Evolutionary conservation across 352 stramenopile species (phyloP).

Genomic region (Globisporangium irregulare): DNA sequence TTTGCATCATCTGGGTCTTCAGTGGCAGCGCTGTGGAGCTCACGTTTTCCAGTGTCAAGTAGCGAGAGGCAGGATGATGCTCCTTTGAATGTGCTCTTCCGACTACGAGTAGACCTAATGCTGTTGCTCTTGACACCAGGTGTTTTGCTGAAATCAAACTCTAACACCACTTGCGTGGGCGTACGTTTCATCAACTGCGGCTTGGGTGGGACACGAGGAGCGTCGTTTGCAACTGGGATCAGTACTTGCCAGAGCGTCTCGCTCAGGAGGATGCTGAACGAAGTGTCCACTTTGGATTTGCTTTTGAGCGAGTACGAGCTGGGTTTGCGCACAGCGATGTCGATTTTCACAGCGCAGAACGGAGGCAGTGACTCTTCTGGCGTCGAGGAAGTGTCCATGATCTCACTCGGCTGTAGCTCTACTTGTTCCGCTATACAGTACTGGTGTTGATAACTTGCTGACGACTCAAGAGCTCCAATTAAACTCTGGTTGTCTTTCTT

Average conservation of each 20-base stretch:
- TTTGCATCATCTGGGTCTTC: neutral
- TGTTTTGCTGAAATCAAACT: conserved; percentile 12
- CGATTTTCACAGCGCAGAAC: conserved; percentile 12
- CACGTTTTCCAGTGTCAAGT: neutral
- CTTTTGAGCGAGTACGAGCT: conserved; percentile 8
- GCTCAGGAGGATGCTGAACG: conserved; percentile 15
- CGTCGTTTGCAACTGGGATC: conserved; percentile 29
- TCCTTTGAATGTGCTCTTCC: neutral
- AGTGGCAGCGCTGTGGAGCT: neutral
- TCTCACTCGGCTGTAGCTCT: conserved; percentile 1
- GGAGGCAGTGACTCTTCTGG: conserved; percentile 13
- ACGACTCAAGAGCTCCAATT: neutral
- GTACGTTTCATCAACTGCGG: conserved; percentile 23
- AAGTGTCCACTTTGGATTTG: neutral
- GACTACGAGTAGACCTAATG: neutral
- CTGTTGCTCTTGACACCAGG: neutral
- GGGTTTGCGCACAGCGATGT: conserved; percentile 9
- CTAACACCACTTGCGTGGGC: conserved; percentile 22
- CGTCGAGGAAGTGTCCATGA: conserved; percentile 9
- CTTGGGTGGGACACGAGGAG: conserved; percentile 1
- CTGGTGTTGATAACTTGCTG: neutral
- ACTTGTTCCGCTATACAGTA: conserved; percentile 10
- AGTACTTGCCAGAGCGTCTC: conserved; percentile 22
- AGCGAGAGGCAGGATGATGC: neutral
- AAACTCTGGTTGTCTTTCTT: neutral